Evolutionary conservation across 192 early-diverging fungal species (phyloP).

Genomic region (Gaertneriomyces semiglobifer): DNA sequence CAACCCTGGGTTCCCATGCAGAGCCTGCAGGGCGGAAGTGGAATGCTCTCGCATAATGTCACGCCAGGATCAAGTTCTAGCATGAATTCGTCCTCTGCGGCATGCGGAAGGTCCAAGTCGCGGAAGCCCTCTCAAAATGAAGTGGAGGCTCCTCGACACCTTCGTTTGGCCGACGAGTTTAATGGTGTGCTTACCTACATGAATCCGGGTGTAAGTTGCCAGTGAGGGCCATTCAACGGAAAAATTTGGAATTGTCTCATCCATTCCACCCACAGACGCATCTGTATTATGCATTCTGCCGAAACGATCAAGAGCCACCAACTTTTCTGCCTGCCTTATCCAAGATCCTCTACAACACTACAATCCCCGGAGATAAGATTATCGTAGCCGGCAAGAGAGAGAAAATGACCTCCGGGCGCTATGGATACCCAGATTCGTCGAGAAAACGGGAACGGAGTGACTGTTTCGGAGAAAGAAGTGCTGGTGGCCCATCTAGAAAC

Average conservation of each 20-base stretch:
- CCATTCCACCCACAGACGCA: not conserved
- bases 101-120: too few relatives aligned
- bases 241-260: not conserved
- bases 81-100: too few relatives aligned
- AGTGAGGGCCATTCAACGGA: not conserved
- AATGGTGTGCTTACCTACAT: slow-evolving; percentile 17
- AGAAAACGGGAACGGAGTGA: too few relatives aligned
- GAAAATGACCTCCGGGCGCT: too few relatives aligned
- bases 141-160: slow-evolving; percentile 4
- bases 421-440: too few relatives aligned
- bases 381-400: too few relatives aligned
- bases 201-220: slow-evolving; percentile 11
- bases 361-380: not conserved
- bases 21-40: too few relatives aligned
- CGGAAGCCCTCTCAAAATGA: not conserved
- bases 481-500: too few relatives aligned
- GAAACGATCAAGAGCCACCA: slow-evolving; percentile 3
- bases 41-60: too few relatives aligned
- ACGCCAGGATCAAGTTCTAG: too few relatives aligned
- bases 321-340: slow-evolving; percentile 12
- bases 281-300: slow-evolving; percentile 16
- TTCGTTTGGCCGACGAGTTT: slow-evolving; percentile 10
- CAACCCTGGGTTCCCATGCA: too few relatives aligned
- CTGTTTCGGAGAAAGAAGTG: too few relatives aligned
- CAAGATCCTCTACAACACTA: slow-evolving; percentile 16